Evolutionary conservation across 2,329 filamentous ascomycete genomes (phyloP).

Genomic region (Fusarium burgessii): DNA sequence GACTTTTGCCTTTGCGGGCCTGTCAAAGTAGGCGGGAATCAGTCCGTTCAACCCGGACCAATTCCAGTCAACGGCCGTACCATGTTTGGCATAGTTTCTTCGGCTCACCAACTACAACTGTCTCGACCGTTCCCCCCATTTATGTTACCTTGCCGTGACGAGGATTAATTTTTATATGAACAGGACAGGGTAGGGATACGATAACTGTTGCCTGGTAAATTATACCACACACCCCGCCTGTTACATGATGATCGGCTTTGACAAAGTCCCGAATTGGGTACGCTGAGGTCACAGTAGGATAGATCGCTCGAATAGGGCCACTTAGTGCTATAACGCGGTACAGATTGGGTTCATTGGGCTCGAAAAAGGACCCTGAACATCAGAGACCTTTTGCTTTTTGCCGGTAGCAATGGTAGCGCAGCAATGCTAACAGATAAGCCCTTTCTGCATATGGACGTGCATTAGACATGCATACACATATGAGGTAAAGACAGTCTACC

Average conservation of each 20-base stretch:
- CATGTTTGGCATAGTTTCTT: constrained; percentile 39
- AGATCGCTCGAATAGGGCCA: constrained; percentile 20
- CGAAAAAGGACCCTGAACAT: constrained; percentile 12
- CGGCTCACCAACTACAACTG: constrained; percentile 29
- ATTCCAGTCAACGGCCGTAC: constrained; percentile 24
- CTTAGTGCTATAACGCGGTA: constrained; percentile 16
- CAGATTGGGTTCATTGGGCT: constrained; percentile 23
- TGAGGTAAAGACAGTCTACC: neutral
- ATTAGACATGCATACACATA: neutral
- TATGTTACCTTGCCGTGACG: constrained; percentile 32
- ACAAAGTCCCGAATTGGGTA: constrained; percentile 37
- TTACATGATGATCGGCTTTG: constrained; percentile 43
- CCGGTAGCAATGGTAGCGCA: constrained; percentile 2
- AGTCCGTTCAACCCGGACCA: constrained; percentile 38
- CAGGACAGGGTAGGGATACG: constrained; percentile 13
- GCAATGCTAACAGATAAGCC: neutral
- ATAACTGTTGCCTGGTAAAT: constrained; percentile 15
- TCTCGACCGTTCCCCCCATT: constrained; percentile 21
- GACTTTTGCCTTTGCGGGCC: constrained; percentile 12
- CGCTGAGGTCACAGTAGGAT: constrained; percentile 11
- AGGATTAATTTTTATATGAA: constrained; percentile 14
- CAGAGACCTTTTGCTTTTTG: constrained; percentile 28
- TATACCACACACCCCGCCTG: constrained; percentile 3
- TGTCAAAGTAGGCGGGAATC: constrained; percentile 43
- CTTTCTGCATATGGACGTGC: constrained; percentile 4